A percentile compares a stretch with the other conserved stretches of the same genome.
Evolutionary conservation across 2,329 filamentous ascomycete genomes (phyloP).

Genomic region (Penicillium sclerotigenum): DNA sequence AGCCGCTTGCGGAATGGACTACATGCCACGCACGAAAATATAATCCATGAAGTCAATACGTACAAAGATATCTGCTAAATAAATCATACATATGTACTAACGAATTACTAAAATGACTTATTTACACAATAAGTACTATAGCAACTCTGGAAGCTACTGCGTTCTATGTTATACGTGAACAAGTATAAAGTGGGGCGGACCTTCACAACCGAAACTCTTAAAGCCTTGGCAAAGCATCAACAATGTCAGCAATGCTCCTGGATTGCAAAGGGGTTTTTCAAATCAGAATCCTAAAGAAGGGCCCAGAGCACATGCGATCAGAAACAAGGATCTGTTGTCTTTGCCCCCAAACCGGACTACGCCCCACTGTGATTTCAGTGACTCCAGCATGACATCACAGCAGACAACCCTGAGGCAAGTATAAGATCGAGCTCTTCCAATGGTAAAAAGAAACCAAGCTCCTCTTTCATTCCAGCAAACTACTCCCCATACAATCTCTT

Average conservation of each 20-base stretch:
- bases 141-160: no score
- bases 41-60: no score
- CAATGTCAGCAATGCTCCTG: conserved; percentile 17
- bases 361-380: conserved; percentile 31
- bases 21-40: not conserved
- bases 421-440: conserved; percentile 17
- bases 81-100: not conserved
- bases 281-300: conserved; percentile 12
- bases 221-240: conserved; percentile 9
- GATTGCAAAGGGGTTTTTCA: conserved; percentile 3
- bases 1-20: not conserved
- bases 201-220: not conserved
- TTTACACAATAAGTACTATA: not conserved
- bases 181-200: conserved; percentile 1
- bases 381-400: conserved; percentile 29
- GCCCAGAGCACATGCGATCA: conserved; percentile 10
- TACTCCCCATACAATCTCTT: not conserved
- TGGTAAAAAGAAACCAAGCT: not conserved
- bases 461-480: not conserved
- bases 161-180: not conserved
- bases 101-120: no score
- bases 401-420: conserved; percentile 10
- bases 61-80: not conserved
- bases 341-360: conserved; percentile 8
- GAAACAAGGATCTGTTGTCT: conserved; percentile 1